Evolutionary conservation across 768 basidiomycete species (phyloP), one percentile per base, ranked within the genome.

Genomic region (Agrocybe chaxingu): DNA sequence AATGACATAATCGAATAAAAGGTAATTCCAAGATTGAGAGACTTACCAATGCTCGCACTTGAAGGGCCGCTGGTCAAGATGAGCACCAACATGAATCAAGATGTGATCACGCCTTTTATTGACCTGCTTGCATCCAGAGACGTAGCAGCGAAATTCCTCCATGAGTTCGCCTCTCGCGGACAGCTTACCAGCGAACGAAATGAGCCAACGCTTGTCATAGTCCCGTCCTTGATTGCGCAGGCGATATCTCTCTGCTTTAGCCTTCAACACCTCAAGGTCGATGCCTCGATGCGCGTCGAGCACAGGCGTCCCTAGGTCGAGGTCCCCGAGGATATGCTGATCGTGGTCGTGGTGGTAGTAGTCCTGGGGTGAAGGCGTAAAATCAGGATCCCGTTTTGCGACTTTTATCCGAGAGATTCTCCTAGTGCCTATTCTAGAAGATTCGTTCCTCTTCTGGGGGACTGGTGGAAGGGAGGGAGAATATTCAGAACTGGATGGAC

Each of bases 51-150:
- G 61, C n/a, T 70, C 57, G 56, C 87, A 89, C 42, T 74, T 69
- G 64, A 82, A 88, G 4, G 80, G 83, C 55, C 85, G 68, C 57
- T 87, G 82, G 52, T 85, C 81, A 45, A 89, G 73, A 60, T 89
- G 87, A 12, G 82, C 81, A 30, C 86, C 85, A 31, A 89, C 76
- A 52, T 89, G 87, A 34, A 85, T 85, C 30, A 87, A 62, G 53
- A 89, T 89, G 54, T 89, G 87, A 60, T 89, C 87, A 48, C 82
- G 71, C 50, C 87, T 74, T 64, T 83, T 87, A 71, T 89, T 89
- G 48, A 68, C 73, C 61, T 89, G 86, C 24, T 70, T 65, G 62
- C 87, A 89, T 7, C 82, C 86, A 16, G 70, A 56, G 37, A 89
- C 68, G 57, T 89, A 89, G 58, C 87, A 89, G 34, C 86, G 75